phyloP scores from a whole-genome alignment of 2,329 filamentous ascomycete species.

The Arthrinium puccinioides region DNA sequence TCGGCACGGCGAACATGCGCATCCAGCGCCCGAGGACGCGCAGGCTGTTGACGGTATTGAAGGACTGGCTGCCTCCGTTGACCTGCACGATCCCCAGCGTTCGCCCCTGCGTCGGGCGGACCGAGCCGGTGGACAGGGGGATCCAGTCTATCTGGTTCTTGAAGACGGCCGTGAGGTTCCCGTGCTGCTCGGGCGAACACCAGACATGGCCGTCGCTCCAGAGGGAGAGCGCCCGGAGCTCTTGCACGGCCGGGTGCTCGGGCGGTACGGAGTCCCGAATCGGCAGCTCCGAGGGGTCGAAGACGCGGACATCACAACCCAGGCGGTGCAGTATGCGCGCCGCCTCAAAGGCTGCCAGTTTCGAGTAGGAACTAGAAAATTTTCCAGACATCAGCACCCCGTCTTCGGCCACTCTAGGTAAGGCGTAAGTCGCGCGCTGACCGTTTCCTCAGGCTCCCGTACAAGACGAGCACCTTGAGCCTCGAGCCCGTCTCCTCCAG shows the following conservation, averaged over 20 bases:
- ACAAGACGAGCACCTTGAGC: conserved; percentile 52
- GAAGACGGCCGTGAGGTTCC: conserved; percentile 59
- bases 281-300: conserved; percentile 49
- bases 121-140: conserved; percentile 51
- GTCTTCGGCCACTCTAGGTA: neutral
- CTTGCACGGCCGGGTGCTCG: conserved; percentile 52
- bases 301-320: conserved; percentile 60
- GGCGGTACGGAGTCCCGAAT: conserved; percentile 57
- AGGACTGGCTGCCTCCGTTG: conserved; percentile 57
- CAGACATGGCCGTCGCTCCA: conserved; percentile 64
- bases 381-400: no score
- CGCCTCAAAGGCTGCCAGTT: conserved; percentile 52
- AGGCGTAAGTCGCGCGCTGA: conserved; percentile 6
- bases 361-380: conserved; percentile 46
- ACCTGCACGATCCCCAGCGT: conserved; percentile 57
- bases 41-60: conserved; percentile 61
- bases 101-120: conserved; percentile 59
- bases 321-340: conserved; percentile 54
- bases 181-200: conserved; percentile 61
- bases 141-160: conserved; percentile 69
- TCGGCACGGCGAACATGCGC: conserved; percentile 61
- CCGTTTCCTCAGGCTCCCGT: conserved; percentile 48
- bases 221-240: conserved; percentile 49
- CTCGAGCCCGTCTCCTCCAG: conserved; percentile 24
- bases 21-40: conserved; percentile 62